Base-by-base conservation (phyloP, 1,284 basidiomycete species). In the Fomes fomentarius region DNA sequence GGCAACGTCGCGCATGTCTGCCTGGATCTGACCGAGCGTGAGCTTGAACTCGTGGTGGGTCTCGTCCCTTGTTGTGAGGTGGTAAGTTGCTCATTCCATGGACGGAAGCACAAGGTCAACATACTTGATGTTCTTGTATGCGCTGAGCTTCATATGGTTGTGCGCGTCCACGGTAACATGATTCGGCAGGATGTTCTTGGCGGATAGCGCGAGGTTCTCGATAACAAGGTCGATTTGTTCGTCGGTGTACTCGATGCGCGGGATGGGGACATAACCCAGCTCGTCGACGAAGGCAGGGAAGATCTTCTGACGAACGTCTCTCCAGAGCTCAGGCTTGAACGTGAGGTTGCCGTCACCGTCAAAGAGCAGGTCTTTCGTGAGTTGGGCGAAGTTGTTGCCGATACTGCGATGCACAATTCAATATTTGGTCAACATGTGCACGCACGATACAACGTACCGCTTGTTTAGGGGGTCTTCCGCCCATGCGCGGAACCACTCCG, bases 321-420 rank as follows among this genome's bases (percentile, higher is more conserved):
- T 80, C 95, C 95, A 97, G 12, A 98, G 76, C 39, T 87, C 79
- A 5, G 87, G 83, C 80, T 99, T 98, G 83, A 94, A 97, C 69
- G 85, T 85, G 52, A 96, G 76, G 61, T 84, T 84, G 25, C 94
- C 94, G 59, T 95, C 87, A 50, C 58, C 56, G 48, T 71, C 67
- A 59, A 71, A 69, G 53, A 69, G 58, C 22, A 97, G 69, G 66
- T 97, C 89, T 64, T 84, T 87, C 50, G 91, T 92, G 52, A 98
- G 79, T 9, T 87, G 78, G 45, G 88, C 87, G 83, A 91, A 89
- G 70, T 95, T 91, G 52, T 91, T 81, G 41, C 90, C 91, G 63
- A 96, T 88, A 46, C 61, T 63, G 39, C 6, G 15, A 17, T 10
- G 22, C 6, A 65, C 83, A 84, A 48, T 94, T 74, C 59, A 82